A percentile compares a stretch with the other conserved stretches of the same genome.
Evolutionary conservation across 352 stramenopile species (phyloP).

Genomic region (Phytophthora pinifolia): DNA sequence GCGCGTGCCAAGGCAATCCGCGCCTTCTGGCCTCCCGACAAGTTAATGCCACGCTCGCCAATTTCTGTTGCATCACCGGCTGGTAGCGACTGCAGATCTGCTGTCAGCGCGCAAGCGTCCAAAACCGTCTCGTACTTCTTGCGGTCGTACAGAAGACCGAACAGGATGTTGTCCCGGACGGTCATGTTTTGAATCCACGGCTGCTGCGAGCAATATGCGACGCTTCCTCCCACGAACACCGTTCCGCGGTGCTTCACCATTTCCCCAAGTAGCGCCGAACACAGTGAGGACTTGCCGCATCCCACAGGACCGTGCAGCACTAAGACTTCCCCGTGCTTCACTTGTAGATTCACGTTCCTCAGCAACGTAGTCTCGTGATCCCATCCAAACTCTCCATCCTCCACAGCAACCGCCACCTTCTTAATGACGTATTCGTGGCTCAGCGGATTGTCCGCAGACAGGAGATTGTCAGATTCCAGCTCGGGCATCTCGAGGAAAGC

Average conservation of each 20-base stretch:
- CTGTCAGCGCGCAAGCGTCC: slow-evolving; percentile 57
- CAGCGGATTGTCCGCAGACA: slow-evolving; percentile 9
- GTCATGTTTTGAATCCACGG: slow-evolving; percentile 90
- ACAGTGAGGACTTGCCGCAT: slow-evolving; percentile 86
- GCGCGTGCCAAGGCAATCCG: slow-evolving; percentile 61
- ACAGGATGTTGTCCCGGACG: slow-evolving; percentile 90
- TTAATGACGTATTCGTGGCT: slow-evolving; percentile 22
- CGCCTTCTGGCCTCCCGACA: slow-evolving; percentile 64
- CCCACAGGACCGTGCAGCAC: slow-evolving; percentile 91
- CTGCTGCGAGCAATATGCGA: slow-evolving; percentile 88
- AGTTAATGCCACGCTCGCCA: slow-evolving; percentile 60
- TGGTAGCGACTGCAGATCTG: slow-evolving; percentile 70
- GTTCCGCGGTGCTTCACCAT: slow-evolving; percentile 71
- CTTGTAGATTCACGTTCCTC: slow-evolving; percentile 65
- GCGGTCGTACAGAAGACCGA: slow-evolving; percentile 66
- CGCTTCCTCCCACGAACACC: slow-evolving; percentile 40
- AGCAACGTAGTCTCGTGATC: slow-evolving; percentile 33
- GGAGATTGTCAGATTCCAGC: slow-evolving; percentile 26
- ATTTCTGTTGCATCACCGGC: slow-evolving; percentile 76
- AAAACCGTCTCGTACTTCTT: slow-evolving; percentile 63
- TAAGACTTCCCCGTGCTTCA: slow-evolving; percentile 80
- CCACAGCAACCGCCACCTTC: slow-evolving; percentile 32
- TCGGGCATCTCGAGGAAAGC: slow-evolving; percentile 72
- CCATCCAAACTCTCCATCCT: slow-evolving; percentile 42
- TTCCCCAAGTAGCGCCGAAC: slow-evolving; percentile 67